These are phyloP conservation scores for Amphibolis antarctica DNA, from an alignment of 106 monocot species.

Conservation along the genomic window DNA sequence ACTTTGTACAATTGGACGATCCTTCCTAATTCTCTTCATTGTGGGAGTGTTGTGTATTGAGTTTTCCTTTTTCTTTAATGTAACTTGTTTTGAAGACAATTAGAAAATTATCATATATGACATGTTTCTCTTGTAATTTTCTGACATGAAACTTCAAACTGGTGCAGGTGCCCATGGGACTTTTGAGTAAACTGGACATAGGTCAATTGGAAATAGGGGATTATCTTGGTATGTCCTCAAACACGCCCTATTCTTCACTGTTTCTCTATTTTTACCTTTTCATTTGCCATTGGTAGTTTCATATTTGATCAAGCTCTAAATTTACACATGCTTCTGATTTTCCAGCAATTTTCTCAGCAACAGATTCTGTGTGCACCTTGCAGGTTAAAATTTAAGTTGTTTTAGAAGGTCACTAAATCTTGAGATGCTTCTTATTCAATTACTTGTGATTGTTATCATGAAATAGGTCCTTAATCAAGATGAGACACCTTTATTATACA, in stretches of 20 bases:
- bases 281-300: background rate
- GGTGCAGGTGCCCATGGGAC: conserved; percentile 50
- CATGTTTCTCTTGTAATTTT: background rate
- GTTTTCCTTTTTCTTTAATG: too few species aligned
- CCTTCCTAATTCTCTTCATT: too few species aligned
- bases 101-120: too few species aligned
- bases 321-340: background rate
- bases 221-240: conserved; percentile 56
- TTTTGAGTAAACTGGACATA: conserved; percentile 60
- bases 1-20: too few species aligned
- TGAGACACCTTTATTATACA: conserved; percentile 96
- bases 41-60: too few species aligned
- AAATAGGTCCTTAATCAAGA: conserved; percentile 90
- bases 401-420: background rate
- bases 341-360: conserved; percentile 97
- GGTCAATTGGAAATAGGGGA: conserved; percentile 60
- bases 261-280: background rate
- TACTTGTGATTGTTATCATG: background rate
- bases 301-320: background rate
- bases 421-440: background rate
- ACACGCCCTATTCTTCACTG: background rate
- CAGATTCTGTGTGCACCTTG: conserved; percentile 98
- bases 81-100: background rate
- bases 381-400: conserved; percentile 38
- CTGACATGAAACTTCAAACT: background rate